Evolutionary conservation across 1,284 basidiomycete genomes (phyloP), one percentile per base, ranked within the genome.

Genomic region (Ceratobasidium sp.): DNA sequence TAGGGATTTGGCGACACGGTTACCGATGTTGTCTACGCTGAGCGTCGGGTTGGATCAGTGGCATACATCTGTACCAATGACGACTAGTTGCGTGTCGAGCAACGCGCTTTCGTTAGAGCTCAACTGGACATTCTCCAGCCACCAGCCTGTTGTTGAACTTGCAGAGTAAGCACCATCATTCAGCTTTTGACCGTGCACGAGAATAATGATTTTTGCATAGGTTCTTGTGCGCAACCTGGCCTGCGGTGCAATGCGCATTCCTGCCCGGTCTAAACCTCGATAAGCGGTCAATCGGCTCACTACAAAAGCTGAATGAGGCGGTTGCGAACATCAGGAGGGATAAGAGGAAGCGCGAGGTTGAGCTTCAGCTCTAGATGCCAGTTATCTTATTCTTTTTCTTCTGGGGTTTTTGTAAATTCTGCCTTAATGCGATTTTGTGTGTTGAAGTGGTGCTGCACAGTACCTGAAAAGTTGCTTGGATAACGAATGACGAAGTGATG

Each of bases 221-320:
- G 54, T 69, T 69, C 46, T 69, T 69, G 52, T 47, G 38, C 21
- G 43, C 23, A 3, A 69, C 66, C 43, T 69, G 66, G 66, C 66
- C 66, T 6, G 50, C 66, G 1, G 54, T 69, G 3, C 55, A 47
- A 26, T 69, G 66, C 41, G 66, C 28, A 9, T 43, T 69, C 35
- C 35, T 69, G 7, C 66, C 35, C 7, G 66, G 66, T 8, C 38
- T 69, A 1, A 41, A 38, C 11, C 52, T 32, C 2, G 66, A 50
- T 41, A 32, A 55, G 28, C 50, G 66, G 6, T 38, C 66, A 7
- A 69, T 47, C 23, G 21, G 18, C 13, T 21, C 50, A 14, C 50
- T 69, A 13, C 52, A 69, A 30, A 69, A 28, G 66, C 66, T 69
- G 16, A 69, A 69, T 52, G 66, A 47, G 23, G 32, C 21, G 18